Conservation (phyloP, 345 rosid species). For the Melaleuca quinquenervia region DNA sequence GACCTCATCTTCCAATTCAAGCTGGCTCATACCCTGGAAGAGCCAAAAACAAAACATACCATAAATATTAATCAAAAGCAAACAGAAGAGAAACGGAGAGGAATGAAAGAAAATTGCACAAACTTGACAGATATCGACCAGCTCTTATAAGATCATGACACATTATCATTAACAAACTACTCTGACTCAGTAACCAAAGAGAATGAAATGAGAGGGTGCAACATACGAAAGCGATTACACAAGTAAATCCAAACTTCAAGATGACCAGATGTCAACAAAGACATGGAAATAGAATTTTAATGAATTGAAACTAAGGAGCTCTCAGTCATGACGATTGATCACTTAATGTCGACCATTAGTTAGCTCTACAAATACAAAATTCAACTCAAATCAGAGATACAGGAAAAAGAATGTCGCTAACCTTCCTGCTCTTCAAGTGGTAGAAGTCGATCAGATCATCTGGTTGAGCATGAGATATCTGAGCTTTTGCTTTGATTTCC, state of each 20-base stretch:
- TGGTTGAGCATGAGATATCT: slow-evolving; percentile 86
- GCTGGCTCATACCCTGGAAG: slow-evolving; percentile 96
- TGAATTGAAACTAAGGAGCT: background rate
- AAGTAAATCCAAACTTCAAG: background rate
- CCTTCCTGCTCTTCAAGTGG: slow-evolving; percentile 98
- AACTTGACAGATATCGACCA: background rate
- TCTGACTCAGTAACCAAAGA: background rate
- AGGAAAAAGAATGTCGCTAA: slow-evolving; percentile 8
- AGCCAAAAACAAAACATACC: background rate
- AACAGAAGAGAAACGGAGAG: background rate
- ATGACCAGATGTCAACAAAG: background rate
- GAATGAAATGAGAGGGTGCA: background rate
- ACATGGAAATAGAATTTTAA: background rate
- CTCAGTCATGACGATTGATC: background rate
- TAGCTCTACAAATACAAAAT: background rate
- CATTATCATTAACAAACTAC: background rate
- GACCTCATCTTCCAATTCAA: slow-evolving; percentile 97
- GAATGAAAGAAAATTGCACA: background rate
- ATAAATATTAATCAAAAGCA: background rate
- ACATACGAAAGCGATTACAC: background rate
- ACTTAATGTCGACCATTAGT: background rate
- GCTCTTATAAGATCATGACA: background rate
- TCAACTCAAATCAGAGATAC: background rate
- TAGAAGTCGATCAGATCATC: slow-evolving; percentile 98
- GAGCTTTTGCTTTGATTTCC: slow-evolving; percentile 92